phyloP scores from a whole-genome alignment of 805 yeast species.

The Pichia eremophila region DNA sequence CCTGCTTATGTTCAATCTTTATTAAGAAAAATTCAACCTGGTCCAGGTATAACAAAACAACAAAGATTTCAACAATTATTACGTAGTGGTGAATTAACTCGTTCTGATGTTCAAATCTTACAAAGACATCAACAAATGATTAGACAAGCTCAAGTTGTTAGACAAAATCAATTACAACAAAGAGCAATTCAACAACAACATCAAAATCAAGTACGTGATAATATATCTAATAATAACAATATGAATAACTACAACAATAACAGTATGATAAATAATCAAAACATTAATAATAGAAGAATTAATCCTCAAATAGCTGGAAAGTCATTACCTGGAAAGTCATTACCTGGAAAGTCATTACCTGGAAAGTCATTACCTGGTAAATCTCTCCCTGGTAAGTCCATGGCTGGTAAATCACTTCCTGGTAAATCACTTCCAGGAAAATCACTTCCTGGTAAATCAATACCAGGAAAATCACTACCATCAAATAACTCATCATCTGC shows the following conservation, averaged over 20 bases:
- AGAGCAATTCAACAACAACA: constrained; percentile 1
- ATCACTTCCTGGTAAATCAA: constrained; percentile 5
- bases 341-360: background rate
- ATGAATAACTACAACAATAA: background rate
- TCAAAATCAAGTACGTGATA: background rate
- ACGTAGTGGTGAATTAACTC: constrained; percentile 23
- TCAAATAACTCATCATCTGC: background rate
- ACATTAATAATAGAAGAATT: too few species aligned
- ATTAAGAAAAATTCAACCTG: constrained; percentile 24
- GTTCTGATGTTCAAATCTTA: constrained; percentile 23
- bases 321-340: background rate
- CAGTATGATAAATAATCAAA: background rate
- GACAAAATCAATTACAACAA: constrained; percentile 12
- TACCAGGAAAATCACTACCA: constrained; percentile 4
- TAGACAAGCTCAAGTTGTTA: constrained; percentile 20
- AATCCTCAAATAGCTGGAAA: background rate
- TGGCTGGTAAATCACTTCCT: background rate
- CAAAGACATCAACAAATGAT: constrained; percentile 27
- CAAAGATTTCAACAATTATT: constrained; percentile 26
- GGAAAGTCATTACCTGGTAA: background rate
- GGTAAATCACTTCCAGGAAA: constrained; percentile 4
- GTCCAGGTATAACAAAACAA: constrained; percentile 27
- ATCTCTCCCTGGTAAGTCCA: too few species aligned
- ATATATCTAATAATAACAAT: background rate
- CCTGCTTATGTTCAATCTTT: constrained; percentile 22